Conservation (phyloP, 2,329 filamentous ascomycete genomes). For the Claviceps sorghi region DNA sequence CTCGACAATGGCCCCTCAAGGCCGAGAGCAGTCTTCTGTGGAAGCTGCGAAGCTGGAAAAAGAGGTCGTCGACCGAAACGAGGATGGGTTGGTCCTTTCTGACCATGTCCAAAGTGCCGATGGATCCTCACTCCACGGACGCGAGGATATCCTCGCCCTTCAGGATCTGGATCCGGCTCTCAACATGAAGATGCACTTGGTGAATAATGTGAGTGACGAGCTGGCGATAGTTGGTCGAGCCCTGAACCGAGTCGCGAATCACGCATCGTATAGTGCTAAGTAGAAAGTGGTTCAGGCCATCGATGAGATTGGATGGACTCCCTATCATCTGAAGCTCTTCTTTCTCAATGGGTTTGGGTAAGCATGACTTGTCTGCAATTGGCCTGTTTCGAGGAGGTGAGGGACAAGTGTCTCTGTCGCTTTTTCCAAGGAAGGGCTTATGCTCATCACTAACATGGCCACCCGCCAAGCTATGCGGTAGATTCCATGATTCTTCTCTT, state of each 20-base stretch:
- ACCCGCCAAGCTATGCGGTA: slow-evolving; percentile 26
- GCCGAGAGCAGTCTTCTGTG: not conserved
- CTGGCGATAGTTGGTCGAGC: not conserved
- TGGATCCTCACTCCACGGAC: slow-evolving; percentile 11
- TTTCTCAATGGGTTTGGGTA: slow-evolving; percentile 46
- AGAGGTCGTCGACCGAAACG: slow-evolving; percentile 1
- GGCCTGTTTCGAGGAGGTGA: not conserved
- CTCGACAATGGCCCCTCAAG: not conserved
- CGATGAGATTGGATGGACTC: slow-evolving; percentile 47
- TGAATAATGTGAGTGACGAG: slow-evolving; percentile 44
- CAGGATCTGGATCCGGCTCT: slow-evolving; percentile 47
- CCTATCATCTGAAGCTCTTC: slow-evolving; percentile 45
- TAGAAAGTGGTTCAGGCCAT: slow-evolving; percentile 22
- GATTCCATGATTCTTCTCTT: slow-evolving; percentile 36
- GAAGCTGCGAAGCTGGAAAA: slow-evolving; percentile 8
- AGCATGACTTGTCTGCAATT: slow-evolving; percentile 3
- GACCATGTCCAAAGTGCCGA: slow-evolving; percentile 7
- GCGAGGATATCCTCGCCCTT: slow-evolving; percentile 37
- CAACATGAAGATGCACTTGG: slow-evolving; percentile 52
- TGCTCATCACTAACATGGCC: not conserved
- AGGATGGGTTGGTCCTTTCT: not conserved
- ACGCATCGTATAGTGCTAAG: not conserved
- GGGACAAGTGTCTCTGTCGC: not conserved
- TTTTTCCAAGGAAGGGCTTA: not conserved
- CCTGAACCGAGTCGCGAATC: not conserved